These are phyloP conservation scores for Acanthamoeba triangularis DNA, from an alignment of 208 protist genomes.

Conservation along the genomic window DNA sequence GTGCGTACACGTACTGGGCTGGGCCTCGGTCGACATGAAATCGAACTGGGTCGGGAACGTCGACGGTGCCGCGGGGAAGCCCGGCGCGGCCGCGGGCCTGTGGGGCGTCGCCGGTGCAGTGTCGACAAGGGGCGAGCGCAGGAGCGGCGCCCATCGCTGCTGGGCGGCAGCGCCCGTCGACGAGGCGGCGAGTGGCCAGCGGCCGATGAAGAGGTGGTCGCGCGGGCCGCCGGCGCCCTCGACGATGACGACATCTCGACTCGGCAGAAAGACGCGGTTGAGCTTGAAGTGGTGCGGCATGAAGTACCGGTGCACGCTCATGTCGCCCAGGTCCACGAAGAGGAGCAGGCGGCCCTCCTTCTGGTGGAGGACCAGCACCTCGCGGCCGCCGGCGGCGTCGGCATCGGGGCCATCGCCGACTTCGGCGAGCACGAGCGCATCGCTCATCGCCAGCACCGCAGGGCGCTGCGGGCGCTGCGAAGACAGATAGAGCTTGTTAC, in stretches of 20 bases:
- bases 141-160: not conserved
- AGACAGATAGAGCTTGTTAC: constrained; percentile 69
- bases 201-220: not conserved
- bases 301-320: not conserved
- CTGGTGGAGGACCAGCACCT: constrained; percentile 54
- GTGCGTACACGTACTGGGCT: not conserved
- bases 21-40: constrained; percentile 53
- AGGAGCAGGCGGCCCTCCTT: constrained; percentile 42
- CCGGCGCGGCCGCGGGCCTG: not conserved
- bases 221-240: not conserved
- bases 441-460: not conserved
- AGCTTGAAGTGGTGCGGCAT: constrained; percentile 54
- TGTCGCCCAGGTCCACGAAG: constrained; percentile 21
- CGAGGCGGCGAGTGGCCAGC: not conserved
- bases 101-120: not conserved
- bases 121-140: not conserved
- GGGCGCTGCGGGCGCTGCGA: not conserved
- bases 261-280: constrained; percentile 17
- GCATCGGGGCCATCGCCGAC: not conserved
- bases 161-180: not conserved
- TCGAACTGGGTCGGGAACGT: constrained; percentile 3
- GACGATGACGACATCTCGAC: constrained; percentile 16
- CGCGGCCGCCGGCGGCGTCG: not conserved
- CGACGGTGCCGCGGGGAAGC: not conserved
- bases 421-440: not conserved